Evolutionary conservation across 148 eudicot genomes (phyloP).

Genomic region (Pharnaceum exiguum): DNA sequence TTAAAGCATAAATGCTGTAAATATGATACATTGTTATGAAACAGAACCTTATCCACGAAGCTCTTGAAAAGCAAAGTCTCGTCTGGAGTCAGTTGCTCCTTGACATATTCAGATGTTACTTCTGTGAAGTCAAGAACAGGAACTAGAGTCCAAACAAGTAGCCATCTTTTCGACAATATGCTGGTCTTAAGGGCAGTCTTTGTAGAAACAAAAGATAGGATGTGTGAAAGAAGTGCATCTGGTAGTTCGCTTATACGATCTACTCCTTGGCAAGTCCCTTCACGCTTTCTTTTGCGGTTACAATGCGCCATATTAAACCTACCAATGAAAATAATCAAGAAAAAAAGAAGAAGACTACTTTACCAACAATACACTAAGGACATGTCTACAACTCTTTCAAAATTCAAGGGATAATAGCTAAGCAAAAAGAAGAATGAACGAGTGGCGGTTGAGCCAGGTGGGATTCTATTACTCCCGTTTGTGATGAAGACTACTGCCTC

Average conservation of each 20-base stretch:
- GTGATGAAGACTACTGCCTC: no score
- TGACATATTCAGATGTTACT: no score
- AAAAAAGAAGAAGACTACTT: background rate
- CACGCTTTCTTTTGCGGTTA: background rate
- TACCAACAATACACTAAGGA: no score
- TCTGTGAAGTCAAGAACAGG: conserved; percentile 7
- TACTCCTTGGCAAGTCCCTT: background rate
- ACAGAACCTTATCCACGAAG: conserved; percentile 1
- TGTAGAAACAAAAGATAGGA: conserved; percentile 9
- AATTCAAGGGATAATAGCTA: no score
- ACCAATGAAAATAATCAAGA: background rate
- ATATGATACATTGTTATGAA: background rate
- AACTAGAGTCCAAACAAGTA: conserved; percentile 2
- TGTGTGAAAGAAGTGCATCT: conserved; percentile 4
- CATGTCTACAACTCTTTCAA: no score
- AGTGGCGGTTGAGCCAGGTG: no score
- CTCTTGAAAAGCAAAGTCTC: no score
- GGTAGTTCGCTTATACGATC: conserved; percentile 7
- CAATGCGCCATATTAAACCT: no score
- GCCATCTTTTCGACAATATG: conserved; percentile 13
- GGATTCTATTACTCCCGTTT: no score
- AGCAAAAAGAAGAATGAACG: no score
- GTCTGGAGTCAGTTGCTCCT: no score
- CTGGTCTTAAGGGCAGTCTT: background rate
- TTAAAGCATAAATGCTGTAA: background rate